A percentile compares a stretch with the other conserved stretches of the same genome.
phyloP scores from a whole-genome alignment of 2,329 filamentous ascomycete species.

The Didymellaceae sp. region DNA sequence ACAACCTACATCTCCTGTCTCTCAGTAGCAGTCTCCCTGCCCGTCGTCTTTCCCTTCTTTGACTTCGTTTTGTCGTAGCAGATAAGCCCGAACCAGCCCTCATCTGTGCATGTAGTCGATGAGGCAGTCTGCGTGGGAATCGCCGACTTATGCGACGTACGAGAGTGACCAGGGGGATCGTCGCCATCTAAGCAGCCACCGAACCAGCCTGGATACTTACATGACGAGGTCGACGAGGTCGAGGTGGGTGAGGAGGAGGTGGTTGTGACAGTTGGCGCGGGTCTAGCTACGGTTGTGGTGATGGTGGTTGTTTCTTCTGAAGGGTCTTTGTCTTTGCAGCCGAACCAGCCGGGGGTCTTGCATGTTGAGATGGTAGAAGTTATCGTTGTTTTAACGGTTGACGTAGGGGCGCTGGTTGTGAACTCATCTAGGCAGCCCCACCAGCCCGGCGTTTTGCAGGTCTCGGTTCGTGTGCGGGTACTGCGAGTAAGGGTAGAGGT shows the following conservation, averaged over 20 bases:
- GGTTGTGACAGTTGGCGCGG: conserved; percentile 39
- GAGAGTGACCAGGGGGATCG: conserved; percentile 46
- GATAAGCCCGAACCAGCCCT: conserved; percentile 42
- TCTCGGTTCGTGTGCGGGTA: conserved; percentile 73
- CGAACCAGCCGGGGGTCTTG: conserved; percentile 69
- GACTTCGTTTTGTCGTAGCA: conserved; percentile 36
- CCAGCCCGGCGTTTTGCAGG: conserved; percentile 92
- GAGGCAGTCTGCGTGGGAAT: conserved; percentile 26
- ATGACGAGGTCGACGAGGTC: conserved; percentile 46
- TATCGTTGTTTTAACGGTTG: conserved; percentile 53
- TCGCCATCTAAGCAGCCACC: conserved; percentile 58
- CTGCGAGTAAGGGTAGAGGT: conserved; percentile 59
- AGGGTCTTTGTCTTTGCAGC: conserved; percentile 58
- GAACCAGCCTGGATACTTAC: conserved; percentile 56
- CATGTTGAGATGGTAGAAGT: conserved; percentile 50
- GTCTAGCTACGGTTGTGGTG: conserved; percentile 30
- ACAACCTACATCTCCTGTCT: conserved; percentile 37
- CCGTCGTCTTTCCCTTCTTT: conserved; percentile 16
- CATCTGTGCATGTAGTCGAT: conserved; percentile 32
- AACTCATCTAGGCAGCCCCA: conserved; percentile 79
- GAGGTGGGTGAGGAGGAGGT: conserved; percentile 42
- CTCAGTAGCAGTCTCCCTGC: conserved; percentile 19
- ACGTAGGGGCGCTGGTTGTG: conserved; percentile 57
- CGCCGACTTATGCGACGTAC: conserved; percentile 34
- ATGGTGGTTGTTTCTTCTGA: conserved; percentile 49